Conservation (phyloP, 768 basidiomycete genomes). For the Cyclocybe cylindracea region DNA sequence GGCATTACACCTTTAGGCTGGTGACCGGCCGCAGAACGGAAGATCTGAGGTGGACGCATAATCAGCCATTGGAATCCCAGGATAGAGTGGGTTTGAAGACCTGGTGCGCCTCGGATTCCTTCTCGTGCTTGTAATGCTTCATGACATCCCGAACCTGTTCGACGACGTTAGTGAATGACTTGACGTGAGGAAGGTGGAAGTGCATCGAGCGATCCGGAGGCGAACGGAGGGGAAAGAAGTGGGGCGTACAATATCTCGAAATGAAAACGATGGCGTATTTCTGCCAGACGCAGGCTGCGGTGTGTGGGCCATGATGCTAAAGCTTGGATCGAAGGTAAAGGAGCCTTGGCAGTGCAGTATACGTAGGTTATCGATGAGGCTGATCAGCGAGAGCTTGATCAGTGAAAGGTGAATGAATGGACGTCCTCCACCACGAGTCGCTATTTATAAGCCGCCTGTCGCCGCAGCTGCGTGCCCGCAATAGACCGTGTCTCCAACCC, state of each 20-base stretch:
- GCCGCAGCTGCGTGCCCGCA: not conserved
- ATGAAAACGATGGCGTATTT: slow-evolving; percentile 24
- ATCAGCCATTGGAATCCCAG: slow-evolving; percentile 6
- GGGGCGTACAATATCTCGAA: slow-evolving; percentile 29
- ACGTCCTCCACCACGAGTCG: not conserved
- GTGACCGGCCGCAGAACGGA: slow-evolving; percentile 72
- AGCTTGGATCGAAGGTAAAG: slow-evolving; percentile 8
- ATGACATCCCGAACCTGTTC: slow-evolving; percentile 71
- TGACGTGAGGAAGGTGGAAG: slow-evolving; percentile 45
- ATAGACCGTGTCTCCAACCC: too few relatives aligned
- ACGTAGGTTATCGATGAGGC: slow-evolving; percentile 17
- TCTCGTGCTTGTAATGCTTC: slow-evolving; percentile 70
- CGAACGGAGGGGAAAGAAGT: not conserved
- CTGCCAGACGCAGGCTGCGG: slow-evolving; percentile 23
- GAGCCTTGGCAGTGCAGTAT: slow-evolving; percentile 3
- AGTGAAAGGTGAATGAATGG: not conserved
- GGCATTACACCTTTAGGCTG: slow-evolving; percentile 62
- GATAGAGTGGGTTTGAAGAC: slow-evolving; percentile 33
- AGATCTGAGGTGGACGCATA: slow-evolving; percentile 52
- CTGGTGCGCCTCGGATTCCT: slow-evolving; percentile 88
- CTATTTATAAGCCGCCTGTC: not conserved
- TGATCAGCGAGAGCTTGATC: not conserved
- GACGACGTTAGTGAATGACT: slow-evolving; percentile 45
- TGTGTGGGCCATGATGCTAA: slow-evolving; percentile 22
- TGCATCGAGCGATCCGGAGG: slow-evolving; percentile 34